Conservation (phyloP, 139 green algal genomes). For the Chlamydomonas sphaeroides region DNA sequence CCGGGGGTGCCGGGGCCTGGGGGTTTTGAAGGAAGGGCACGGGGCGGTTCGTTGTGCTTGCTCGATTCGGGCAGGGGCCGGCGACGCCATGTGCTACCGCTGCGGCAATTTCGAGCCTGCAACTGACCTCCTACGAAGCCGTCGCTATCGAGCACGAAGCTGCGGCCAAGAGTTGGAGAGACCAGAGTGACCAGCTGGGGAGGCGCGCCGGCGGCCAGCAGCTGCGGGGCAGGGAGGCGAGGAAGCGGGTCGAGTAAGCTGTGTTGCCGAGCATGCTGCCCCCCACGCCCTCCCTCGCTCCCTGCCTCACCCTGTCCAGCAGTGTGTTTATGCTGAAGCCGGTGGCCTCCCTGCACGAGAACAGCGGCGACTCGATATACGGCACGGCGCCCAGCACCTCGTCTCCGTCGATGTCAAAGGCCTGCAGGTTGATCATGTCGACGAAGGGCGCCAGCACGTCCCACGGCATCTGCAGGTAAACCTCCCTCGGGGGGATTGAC, state of each 20-base stretch:
- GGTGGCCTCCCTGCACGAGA: neutral
- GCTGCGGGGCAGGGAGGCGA: neutral
- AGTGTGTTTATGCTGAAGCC: neutral
- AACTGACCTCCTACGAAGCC: neutral
- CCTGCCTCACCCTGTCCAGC: neutral
- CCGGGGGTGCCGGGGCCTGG: neutral
- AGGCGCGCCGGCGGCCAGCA: neutral
- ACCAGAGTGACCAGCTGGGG: neutral
- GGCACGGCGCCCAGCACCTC: neutral
- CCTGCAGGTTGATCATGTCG: no score
- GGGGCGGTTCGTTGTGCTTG: no score
- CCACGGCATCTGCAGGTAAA: no score
- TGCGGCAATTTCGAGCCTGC: no score
- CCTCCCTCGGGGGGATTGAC: no score
- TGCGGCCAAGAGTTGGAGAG: neutral
- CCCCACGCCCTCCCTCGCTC: no score
- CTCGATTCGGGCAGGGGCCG: no score
- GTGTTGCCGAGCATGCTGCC: no score
- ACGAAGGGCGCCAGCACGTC: no score
- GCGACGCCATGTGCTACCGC: no score
- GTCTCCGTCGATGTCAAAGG: neutral
- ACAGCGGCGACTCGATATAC: neutral
- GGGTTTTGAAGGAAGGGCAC: no score
- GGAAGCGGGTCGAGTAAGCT: no score
- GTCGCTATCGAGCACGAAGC: neutral